These are phyloP conservation scores for Delonix regia DNA, from an alignment of 306 rosid genomes.

Conservation along the genomic window DNA sequence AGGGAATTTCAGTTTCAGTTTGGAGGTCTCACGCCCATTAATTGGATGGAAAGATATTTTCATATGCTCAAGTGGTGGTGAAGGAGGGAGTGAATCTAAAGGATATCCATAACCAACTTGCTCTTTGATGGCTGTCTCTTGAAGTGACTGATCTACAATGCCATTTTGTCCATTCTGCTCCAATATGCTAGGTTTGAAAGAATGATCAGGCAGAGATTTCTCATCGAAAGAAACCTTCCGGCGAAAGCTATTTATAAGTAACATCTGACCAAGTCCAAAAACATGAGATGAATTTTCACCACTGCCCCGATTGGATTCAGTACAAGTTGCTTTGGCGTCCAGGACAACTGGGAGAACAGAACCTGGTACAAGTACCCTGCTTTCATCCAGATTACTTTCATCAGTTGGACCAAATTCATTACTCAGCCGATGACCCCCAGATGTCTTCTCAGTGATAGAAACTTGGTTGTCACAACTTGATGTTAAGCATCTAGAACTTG, in stretches of 20 bases:
- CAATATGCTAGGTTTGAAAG: conserved; percentile 48
- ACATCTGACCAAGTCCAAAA: conserved; percentile 77
- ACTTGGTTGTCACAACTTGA: conserved; percentile 44
- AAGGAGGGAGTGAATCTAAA: conserved; percentile 64
- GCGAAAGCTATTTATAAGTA: conserved; percentile 67
- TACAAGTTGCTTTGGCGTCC: conserved; percentile 42
- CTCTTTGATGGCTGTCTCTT: conserved; percentile 50
- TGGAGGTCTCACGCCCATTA: conserved; percentile 64
- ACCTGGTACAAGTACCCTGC: conserved; percentile 43
- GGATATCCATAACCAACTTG: conserved; percentile 51
- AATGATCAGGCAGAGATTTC: conserved; percentile 46
- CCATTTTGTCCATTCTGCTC: conserved; percentile 52
- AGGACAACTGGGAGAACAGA: conserved; percentile 40
- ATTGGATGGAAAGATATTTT: conserved; percentile 89
- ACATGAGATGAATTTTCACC: conserved; percentile 60
- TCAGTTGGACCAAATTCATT: conserved; percentile 43
- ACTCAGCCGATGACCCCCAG: conserved; percentile 31
- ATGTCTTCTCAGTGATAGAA: conserved; percentile 37
- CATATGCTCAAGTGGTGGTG: conserved; percentile 97
- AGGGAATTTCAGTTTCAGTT: conserved; percentile 75
- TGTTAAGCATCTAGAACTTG: conserved; percentile 43
- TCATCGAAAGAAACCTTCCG: conserved; percentile 64
- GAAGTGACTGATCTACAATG: conserved; percentile 37
- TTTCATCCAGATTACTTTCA: conserved; percentile 36
- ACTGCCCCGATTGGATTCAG: conserved; percentile 43